Evolutionary conservation across 306 rosid species (phyloP).

Genomic region (Malus sylvestris): DNA sequence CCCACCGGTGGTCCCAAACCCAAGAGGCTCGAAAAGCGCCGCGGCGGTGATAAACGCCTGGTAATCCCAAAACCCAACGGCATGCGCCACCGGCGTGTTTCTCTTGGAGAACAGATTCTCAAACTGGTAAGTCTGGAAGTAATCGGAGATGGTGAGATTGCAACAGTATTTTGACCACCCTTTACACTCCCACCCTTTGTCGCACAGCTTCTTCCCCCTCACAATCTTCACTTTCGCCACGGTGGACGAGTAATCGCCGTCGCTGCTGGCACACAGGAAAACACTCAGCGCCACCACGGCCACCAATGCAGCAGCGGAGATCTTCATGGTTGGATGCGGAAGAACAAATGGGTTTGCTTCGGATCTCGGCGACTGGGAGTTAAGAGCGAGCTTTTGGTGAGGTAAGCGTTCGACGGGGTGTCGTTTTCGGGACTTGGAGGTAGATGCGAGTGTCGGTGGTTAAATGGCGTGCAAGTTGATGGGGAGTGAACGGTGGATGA

Average conservation of each 20-base stretch:
- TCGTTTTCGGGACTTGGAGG: conserved; percentile 15
- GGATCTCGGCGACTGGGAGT: conserved; percentile 1
- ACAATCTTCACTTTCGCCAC: conserved; percentile 44
- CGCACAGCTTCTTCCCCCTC: conserved; percentile 64
- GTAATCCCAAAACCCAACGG: conserved; percentile 87
- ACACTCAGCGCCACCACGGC: conserved; percentile 12
- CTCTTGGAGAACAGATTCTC: conserved; percentile 80
- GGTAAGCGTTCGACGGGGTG: conserved; percentile 15
- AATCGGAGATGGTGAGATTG: conserved; percentile 63
- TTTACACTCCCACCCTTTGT: conserved; percentile 76
- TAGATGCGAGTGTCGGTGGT: not conserved
- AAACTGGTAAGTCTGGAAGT: conserved; percentile 68
- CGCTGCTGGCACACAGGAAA: conserved; percentile 23
- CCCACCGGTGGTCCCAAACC: conserved; percentile 86
- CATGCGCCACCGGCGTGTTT: conserved; percentile 70
- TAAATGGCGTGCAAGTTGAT: conserved; percentile 14
- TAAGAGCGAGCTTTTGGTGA: not conserved
- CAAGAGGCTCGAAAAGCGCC: conserved; percentile 54
- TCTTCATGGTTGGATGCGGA: not conserved
- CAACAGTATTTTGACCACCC: conserved; percentile 68
- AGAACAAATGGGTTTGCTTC: not conserved
- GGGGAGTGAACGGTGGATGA: conserved; percentile 7
- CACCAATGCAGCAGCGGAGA: not conserved
- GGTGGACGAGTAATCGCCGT: conserved; percentile 3
- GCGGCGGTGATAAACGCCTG: conserved; percentile 69